A percentile compares a stretch with the other conserved stretches of the same genome.
Conservation (phyloP, 768 basidiomycete species). For the Tricholomella constricta region DNA sequence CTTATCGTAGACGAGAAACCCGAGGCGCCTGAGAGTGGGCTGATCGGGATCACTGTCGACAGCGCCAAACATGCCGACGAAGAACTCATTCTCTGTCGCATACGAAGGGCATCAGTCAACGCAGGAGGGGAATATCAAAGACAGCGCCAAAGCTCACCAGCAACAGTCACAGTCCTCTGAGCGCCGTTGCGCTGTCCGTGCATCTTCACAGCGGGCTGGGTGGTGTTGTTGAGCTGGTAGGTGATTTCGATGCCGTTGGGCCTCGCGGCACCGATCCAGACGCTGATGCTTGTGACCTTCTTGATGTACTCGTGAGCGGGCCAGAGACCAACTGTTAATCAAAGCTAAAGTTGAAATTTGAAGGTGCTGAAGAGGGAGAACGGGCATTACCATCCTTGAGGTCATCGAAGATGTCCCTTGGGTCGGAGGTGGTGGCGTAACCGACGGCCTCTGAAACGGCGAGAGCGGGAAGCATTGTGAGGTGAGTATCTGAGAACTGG, state of each 20-base stretch:
- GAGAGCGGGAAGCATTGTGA: too few relatives aligned
- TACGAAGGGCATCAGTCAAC: not conserved
- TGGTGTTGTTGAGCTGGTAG: not conserved
- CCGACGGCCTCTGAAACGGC: too few relatives aligned
- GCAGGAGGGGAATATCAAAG: not conserved
- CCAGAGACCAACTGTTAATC: slow-evolving; percentile 1
- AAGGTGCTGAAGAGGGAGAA: too few relatives aligned
- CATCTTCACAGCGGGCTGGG: not conserved
- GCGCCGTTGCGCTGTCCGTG: not conserved
- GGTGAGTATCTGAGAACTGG: too few relatives aligned
- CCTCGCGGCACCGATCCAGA: not conserved
- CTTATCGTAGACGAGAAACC: slow-evolving; percentile 7
- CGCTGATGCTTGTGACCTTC: too few relatives aligned
- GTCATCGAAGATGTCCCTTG: too few relatives aligned
- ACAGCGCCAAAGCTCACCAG: too few relatives aligned
- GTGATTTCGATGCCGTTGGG: not conserved
- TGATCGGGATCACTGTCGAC: not conserved
- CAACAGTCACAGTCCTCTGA: not conserved
- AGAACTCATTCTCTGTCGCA: not conserved
- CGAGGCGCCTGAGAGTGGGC: slow-evolving; percentile 4
- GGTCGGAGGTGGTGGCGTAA: too few relatives aligned
- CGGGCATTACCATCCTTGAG: too few relatives aligned
- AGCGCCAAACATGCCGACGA: slow-evolving; percentile 10
- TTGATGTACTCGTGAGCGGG: not conserved
- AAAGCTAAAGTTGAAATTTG: too few relatives aligned